phyloP scores from a whole-genome alignment of 2,329 filamentous ascomycete species.

The Fusarium sp. region DNA sequence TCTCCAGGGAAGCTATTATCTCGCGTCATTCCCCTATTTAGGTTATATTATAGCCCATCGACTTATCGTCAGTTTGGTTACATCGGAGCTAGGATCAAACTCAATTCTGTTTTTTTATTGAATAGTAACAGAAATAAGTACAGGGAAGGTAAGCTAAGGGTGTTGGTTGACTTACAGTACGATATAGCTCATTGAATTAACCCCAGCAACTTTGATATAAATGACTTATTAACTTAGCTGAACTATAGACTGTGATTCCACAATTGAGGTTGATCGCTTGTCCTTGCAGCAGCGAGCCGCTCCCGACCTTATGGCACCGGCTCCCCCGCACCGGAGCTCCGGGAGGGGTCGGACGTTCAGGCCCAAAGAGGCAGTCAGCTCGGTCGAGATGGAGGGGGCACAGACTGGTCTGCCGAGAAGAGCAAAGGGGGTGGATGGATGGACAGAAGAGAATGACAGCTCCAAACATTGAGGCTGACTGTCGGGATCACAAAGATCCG shows the following conservation, averaged over 20 bases:
- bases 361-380: constrained; percentile 28
- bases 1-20: background rate
- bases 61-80: background rate
- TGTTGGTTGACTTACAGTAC: background rate
- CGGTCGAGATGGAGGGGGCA: constrained; percentile 7
- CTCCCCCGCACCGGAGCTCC: constrained; percentile 21
- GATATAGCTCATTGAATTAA: background rate
- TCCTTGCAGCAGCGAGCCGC: constrained; percentile 11
- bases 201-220: background rate
- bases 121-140: constrained; percentile 7
- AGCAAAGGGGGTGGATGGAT: background rate
- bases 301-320: constrained; percentile 22
- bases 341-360: constrained; percentile 19
- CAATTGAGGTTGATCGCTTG: background rate
- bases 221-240: background rate
- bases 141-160: background rate
- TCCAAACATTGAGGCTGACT: constrained; percentile 20
- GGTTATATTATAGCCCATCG: background rate
- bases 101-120: background rate
- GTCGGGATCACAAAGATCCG: constrained; percentile 16
- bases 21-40: background rate
- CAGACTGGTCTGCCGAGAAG: constrained; percentile 1
- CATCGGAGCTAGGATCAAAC: constrained; percentile 4
- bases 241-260: background rate
- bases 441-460: constrained; percentile 5